Conservation (phyloP, 305 asterid species). For the Solanum hybrid region DNA sequence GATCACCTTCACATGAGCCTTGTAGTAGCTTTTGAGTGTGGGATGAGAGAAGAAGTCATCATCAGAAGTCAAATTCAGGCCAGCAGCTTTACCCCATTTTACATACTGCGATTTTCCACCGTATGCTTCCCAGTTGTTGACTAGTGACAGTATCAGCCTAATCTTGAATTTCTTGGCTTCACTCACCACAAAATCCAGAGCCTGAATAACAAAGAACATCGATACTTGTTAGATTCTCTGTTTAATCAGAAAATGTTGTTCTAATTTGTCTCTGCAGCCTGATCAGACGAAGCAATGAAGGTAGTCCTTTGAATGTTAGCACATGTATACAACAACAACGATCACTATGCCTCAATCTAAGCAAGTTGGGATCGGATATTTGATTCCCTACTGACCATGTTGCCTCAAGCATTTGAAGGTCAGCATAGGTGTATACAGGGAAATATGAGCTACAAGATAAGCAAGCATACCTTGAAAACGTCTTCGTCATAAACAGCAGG, state of each 20-base stretch:
- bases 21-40: slow-evolving; percentile 57
- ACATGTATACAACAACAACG: neutral
- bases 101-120: slow-evolving; percentile 93
- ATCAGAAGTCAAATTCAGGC: slow-evolving; percentile 72
- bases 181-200: slow-evolving; percentile 76
- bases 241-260: neutral
- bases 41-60: slow-evolving; percentile 88
- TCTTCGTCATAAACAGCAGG: slow-evolving; percentile 76
- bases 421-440: neutral
- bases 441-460: neutral
- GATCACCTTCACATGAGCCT: slow-evolving; percentile 58
- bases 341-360: neutral
- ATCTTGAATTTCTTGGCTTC: slow-evolving; percentile 76
- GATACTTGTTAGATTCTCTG: neutral
- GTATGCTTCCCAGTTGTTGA: slow-evolving; percentile 90
- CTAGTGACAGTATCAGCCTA: slow-evolving; percentile 68
- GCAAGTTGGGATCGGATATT: neutral
- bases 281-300: neutral
- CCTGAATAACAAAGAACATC: slow-evolving; percentile 29
- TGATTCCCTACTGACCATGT: neutral
- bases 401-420: neutral
- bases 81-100: slow-evolving; percentile 88
- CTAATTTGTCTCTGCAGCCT: neutral
- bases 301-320: neutral
- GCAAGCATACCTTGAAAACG: slow-evolving; percentile 51